A percentile compares a stretch with the other conserved stretches of the same genome.
These are phyloP conservation scores for Eucalyptus dawsonii DNA, from an alignment of 345 rosid genomes.

Conservation along the genomic window DNA sequence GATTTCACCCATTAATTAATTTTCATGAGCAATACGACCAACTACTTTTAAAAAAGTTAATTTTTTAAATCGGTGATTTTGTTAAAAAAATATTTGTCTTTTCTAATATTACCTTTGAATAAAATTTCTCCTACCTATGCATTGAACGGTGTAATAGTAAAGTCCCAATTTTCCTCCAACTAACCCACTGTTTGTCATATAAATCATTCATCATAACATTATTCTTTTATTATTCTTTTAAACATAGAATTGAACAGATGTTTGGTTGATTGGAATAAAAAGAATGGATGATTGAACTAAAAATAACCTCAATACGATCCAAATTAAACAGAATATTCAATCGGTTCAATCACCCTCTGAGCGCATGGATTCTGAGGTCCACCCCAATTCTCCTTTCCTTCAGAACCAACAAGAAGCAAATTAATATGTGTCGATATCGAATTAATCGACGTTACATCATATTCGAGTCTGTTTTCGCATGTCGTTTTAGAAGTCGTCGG, in stretches of 20 bases:
- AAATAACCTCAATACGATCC: accelerated
- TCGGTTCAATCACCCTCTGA: not conserved
- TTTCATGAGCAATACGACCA: not conserved
- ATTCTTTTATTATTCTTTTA: not conserved
- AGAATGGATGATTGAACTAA: not conserved
- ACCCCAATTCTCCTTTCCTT: accelerated
- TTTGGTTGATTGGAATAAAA: not conserved
- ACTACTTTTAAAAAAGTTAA: not conserved
- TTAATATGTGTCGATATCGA: not conserved
- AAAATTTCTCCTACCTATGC: no score
- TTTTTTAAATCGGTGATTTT: not conserved
- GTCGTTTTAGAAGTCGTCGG: accelerated
- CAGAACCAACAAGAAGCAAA: not conserved
- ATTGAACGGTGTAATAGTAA: accelerated
- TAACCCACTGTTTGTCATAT: accelerated
- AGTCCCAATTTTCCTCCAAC: no score
- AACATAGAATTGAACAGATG: not conserved
- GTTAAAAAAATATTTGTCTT: accelerated
- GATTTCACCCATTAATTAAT: not conserved
- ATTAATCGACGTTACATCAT: accelerated
- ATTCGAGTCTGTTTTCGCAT: accelerated
- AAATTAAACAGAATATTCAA: accelerated
- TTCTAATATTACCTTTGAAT: no score
- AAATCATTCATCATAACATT: no score
- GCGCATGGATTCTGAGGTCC: accelerated